phyloP scores from a whole-genome alignment of 2,329 filamentous ascomycete genomes.

The Colletotrichum chlorophyti region DNA sequence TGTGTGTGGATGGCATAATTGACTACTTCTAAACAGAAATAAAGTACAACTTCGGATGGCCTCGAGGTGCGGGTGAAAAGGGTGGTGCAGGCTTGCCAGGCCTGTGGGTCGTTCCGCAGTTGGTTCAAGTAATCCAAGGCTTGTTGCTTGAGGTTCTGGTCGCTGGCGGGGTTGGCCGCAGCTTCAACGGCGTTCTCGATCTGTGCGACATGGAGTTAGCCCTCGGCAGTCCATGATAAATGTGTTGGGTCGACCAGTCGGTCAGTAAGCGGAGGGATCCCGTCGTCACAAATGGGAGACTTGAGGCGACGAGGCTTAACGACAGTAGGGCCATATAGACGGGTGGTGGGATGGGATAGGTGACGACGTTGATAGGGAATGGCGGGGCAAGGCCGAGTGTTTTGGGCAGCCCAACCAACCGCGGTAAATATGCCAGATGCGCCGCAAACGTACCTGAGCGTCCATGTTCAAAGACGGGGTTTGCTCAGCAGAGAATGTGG shows the following conservation, averaged over 20 bases:
- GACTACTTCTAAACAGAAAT: constrained; percentile 90
- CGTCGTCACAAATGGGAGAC: neutral
- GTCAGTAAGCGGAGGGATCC: no score
- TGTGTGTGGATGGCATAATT: constrained; percentile 89
- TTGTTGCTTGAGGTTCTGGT: constrained; percentile 78
- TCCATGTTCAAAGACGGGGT: constrained; percentile 47
- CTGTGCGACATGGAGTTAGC: constrained; percentile 50
- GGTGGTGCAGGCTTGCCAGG: constrained; percentile 87
- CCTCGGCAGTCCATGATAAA: neutral
- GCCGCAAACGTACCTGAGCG: constrained; percentile 50
- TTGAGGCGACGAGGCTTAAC: constrained; percentile 7
- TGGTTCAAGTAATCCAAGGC: constrained; percentile 83
- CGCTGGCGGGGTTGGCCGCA: constrained; percentile 81
- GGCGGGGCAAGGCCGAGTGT: constrained; percentile 34
- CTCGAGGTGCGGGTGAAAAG: constrained; percentile 84
- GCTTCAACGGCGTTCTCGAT: constrained; percentile 96
- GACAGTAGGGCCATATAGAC: constrained; percentile 4
- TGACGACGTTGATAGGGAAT: constrained; percentile 34
- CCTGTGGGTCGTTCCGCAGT: constrained; percentile 80
- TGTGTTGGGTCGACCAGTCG: neutral
- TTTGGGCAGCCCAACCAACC: constrained; percentile 8
- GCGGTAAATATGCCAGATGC: constrained; percentile 21
- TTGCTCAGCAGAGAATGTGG: constrained; percentile 1
- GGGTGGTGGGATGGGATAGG: constrained; percentile 18
- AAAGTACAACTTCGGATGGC: constrained; percentile 82